Conservation (phyloP, 352 stramenopile species). For the Phytophthora nicotianae region DNA sequence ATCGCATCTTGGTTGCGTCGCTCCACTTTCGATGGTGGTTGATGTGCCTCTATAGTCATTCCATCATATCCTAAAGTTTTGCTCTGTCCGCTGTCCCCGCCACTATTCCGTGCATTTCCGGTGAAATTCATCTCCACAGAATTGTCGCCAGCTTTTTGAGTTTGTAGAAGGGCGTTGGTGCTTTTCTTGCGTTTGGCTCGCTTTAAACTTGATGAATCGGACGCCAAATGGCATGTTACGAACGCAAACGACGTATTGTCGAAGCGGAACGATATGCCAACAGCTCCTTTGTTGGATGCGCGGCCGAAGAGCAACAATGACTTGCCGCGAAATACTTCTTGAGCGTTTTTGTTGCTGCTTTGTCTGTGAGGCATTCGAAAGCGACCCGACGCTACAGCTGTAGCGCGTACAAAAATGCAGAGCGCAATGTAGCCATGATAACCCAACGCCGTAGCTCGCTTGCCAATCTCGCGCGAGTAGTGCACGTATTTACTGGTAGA, state of each 20-base stretch:
- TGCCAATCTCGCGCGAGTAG: slow-evolving; percentile 85
- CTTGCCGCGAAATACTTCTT: slow-evolving; percentile 81
- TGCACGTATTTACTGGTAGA: slow-evolving; percentile 71
- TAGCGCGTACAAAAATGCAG: slow-evolving; percentile 79
- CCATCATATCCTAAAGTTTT: slow-evolving; percentile 20
- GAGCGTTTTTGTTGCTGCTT: slow-evolving; percentile 58
- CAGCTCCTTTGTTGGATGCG: slow-evolving; percentile 90
- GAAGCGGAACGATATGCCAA: slow-evolving; percentile 89
- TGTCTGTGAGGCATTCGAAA: slow-evolving; percentile 73
- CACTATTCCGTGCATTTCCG: slow-evolving; percentile 29
- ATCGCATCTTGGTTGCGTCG: slow-evolving; percentile 84
- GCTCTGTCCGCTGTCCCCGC: slow-evolving; percentile 22
- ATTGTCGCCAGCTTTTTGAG: slow-evolving; percentile 22
- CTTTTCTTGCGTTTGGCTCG: slow-evolving; percentile 38
- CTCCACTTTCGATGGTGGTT: slow-evolving; percentile 70
- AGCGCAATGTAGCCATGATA: slow-evolving; percentile 91
- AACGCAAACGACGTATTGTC: slow-evolving; percentile 90
- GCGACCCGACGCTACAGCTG: slow-evolving; percentile 58
- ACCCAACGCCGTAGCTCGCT: slow-evolving; percentile 71
- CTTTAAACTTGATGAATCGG: slow-evolving; percentile 72
- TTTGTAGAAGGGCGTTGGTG: slow-evolving; percentile 19
- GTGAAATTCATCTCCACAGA: slow-evolving; percentile 8
- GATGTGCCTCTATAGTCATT: slow-evolving; percentile 15
- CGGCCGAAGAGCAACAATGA: slow-evolving; percentile 79
- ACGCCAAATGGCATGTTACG: slow-evolving; percentile 88